Conservation (phyloP, 768 basidiomycete species). For the Tylopilus subfusipes region DNA sequence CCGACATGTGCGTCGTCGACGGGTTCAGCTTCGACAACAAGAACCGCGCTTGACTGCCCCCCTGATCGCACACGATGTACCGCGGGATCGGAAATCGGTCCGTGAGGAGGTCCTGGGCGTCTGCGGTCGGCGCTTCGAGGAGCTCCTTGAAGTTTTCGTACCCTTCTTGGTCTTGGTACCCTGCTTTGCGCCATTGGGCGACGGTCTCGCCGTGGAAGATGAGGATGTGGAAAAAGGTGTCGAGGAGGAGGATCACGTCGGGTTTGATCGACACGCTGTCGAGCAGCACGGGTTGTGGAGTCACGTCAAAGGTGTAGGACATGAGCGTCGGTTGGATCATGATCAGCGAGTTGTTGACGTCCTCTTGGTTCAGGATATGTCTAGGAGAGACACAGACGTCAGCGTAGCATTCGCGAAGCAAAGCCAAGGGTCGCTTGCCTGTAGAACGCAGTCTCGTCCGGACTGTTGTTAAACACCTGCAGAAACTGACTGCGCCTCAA, state of each 20-base stretch:
- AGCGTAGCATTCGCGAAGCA: background rate
- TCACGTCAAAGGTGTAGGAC: constrained; percentile 93
- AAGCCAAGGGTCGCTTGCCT: constrained; percentile 47
- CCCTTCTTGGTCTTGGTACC: constrained; percentile 97
- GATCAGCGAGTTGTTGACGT: constrained; percentile 98
- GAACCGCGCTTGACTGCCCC: constrained; percentile 98
- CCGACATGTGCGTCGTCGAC: constrained; percentile 95
- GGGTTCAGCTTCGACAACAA: constrained; percentile 94
- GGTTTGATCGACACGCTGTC: constrained; percentile 98
- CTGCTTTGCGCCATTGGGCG: constrained; percentile 96
- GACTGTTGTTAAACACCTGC: constrained; percentile 99
- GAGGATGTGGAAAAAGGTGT: constrained; percentile 99
- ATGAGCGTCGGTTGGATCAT: constrained; percentile 99
- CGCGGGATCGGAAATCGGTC: constrained; percentile 97
- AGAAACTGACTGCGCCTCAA: constrained; percentile 94
- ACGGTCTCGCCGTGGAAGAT: constrained; percentile 99
- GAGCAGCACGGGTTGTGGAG: constrained; percentile 90
- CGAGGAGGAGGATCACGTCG: constrained; percentile 92
- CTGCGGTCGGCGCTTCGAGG: constrained; percentile 77
- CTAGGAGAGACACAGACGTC: constrained; percentile 38
- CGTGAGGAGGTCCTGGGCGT: constrained; percentile 94
- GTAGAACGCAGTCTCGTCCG: constrained; percentile 99
- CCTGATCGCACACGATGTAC: constrained; percentile 97
- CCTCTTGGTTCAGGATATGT: constrained; percentile 93
- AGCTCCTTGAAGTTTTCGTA: constrained; percentile 98